Conservation (phyloP, 148 eudicot genomes). For the Rhododendron williamsianum region DNA sequence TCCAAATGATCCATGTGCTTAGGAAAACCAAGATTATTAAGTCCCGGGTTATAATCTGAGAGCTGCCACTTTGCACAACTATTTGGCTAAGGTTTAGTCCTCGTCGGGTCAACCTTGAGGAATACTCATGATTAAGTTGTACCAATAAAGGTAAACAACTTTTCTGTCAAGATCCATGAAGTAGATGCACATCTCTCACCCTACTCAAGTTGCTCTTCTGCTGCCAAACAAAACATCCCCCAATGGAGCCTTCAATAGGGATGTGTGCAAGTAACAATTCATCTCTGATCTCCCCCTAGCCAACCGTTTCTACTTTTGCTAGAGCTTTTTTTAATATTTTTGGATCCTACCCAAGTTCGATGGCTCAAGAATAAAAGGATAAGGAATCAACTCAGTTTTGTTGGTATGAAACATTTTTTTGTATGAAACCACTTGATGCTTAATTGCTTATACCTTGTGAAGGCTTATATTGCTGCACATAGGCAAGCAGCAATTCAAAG, state of each 20-base stretch:
- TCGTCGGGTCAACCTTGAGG: not conserved
- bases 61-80: not conserved
- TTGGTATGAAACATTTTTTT: not conserved
- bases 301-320: no score
- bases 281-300: not conserved
- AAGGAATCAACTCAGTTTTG: not conserved
- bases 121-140: not conserved
- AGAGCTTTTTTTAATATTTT: no score
- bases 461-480: not conserved
- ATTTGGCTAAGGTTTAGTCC: not conserved
- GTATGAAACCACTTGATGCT: not conserved
- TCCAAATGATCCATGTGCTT: not conserved
- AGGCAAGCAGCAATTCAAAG: not conserved
- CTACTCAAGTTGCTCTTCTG: not conserved
- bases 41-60: not conserved
- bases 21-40: not conserved
- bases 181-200: not conserved
- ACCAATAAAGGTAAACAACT: not conserved
- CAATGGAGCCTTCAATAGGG: not conserved
- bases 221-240: not conserved
- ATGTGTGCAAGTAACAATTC: not conserved
- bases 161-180: not conserved
- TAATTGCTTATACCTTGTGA: not conserved
- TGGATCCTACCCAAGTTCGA: no score
- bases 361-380: not conserved